Conservation (phyloP, 192 early-diverging fungal species). For the Lunasporangiospora selenospora region DNA sequence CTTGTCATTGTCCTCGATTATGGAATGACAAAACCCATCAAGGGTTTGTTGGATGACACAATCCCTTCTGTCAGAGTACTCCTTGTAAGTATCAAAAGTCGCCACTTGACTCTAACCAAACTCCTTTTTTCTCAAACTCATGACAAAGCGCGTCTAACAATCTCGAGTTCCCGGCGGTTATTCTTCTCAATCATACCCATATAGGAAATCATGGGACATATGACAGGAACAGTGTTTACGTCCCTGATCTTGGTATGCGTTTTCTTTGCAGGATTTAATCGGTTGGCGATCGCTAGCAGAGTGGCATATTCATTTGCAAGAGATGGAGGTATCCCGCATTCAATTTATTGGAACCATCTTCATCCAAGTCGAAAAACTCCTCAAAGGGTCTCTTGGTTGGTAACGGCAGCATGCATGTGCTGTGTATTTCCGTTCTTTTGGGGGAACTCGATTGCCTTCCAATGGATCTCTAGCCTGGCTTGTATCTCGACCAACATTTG, state of each 20-base stretch:
- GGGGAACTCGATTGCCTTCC: conserved; percentile 40
- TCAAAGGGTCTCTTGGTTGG: conserved; percentile 40
- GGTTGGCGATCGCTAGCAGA: conserved; percentile 14
- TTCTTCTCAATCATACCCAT: no score
- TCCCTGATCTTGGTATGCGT: conserved; percentile 14
- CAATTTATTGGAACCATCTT: conserved; percentile 32
- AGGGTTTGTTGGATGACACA: conserved; percentile 30
- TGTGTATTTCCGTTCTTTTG: conserved; percentile 39
- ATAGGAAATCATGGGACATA: conserved; percentile 7
- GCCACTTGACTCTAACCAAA: no score
- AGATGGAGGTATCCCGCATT: conserved; percentile 34
- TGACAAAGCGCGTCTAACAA: no score
- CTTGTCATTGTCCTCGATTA: conserved; percentile 28
- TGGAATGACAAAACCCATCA: conserved; percentile 17
- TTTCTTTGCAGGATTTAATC: conserved; percentile 23
- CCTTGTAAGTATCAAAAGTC: conserved; percentile 24
- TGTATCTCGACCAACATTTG: conserved; percentile 35
- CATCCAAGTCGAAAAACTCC: conserved; percentile 21
- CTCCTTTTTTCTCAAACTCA: no score
- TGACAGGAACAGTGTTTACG: conserved; percentile 7
- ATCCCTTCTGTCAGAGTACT: conserved; percentile 27
- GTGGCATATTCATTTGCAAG: conserved; percentile 29
- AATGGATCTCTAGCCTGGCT: conserved; percentile 30
- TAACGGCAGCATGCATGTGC: conserved; percentile 22
- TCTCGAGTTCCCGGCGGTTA: no score